Evolutionary conservation across 352 stramenopile genomes (phyloP), one percentile per base, ranked within the genome.

Genomic region (Globisporangium cederbergense): DNA sequence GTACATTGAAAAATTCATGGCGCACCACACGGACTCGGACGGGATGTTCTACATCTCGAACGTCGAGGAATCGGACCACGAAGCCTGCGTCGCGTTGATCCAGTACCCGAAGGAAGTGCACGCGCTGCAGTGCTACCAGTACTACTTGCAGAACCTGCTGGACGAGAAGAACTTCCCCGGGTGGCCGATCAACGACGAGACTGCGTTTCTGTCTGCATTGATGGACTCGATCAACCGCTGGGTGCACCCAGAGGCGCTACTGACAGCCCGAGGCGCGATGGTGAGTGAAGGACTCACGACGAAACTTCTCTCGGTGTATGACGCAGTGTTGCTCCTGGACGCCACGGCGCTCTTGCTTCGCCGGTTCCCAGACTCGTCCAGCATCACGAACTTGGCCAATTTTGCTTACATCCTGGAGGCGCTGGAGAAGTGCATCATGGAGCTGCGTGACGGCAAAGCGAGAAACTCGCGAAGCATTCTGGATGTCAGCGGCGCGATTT

Each of bases 1-100:
- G 2, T 93, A 93, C 51, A 92, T 94, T 51, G 83, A 93, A 28
- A 93, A 93, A 64, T 95, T 95, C 49, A 90, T 95, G 80, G 74
- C 79, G 16, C 75, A 74, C 42, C 87, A 95, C 68, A 82, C 73
- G 2, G 79, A 91, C 62, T 40, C 62, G 18, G 72, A 71, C 13
- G 85, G 87, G 0, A 88, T 89, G 71, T 95, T 95, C 49, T 80
- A 76, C 52, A 91, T 95, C 18, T 79, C 84, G 5, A 70, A 79
- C 9, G 79, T 83, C 34, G 82, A 93, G 46, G 75, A 82, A 45
- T 79, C 72, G 2, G 81, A 90, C n/a, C 86, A 94, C 58, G 79
- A 94, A 69, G 83, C 76, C 38, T 92, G 81, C 51, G 85, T 91
- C 51, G 75, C 87, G 30, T 58, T 93, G 18, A 94, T 95, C 25